phyloP scores from a whole-genome alignment of 192 early-diverging fungal species.

The Radiomyces spectabilis region DNA sequence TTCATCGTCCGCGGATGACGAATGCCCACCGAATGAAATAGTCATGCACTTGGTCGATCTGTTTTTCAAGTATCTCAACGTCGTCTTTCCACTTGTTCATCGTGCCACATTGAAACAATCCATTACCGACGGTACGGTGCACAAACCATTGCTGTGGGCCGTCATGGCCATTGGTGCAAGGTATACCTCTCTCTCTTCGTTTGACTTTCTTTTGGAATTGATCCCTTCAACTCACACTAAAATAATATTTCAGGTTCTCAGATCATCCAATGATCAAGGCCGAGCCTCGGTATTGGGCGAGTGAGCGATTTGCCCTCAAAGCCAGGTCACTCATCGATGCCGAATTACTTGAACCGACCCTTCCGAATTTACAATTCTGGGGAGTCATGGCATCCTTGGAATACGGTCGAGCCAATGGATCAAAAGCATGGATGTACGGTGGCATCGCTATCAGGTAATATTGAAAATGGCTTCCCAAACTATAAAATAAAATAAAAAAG shows the following conservation, averaged over 20 bases:
- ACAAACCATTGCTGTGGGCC: conserved; percentile 34
- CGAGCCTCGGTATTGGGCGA: conserved; percentile 39
- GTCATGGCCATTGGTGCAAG: conserved; percentile 41
- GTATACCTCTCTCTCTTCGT: too few species aligned
- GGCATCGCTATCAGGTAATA: conserved; percentile 37
- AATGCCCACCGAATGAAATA: conserved; percentile 35
- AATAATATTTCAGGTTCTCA: too few species aligned
- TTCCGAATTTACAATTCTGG: conserved; percentile 37
- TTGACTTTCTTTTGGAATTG: too few species aligned
- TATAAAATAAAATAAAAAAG: not conserved
- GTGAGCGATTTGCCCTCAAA: conserved; percentile 39
- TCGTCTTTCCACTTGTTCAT: conserved; percentile 39
- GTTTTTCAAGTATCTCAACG: conserved; percentile 40
- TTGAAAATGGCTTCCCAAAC: too few species aligned
- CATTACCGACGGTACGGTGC: conserved; percentile 34
- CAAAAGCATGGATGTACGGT: conserved; percentile 44
- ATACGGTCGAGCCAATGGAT: conserved; percentile 22
- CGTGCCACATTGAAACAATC: conserved; percentile 32
- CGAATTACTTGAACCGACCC: conserved; percentile 30
- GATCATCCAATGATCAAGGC: conserved; percentile 33
- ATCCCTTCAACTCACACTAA: too few species aligned
- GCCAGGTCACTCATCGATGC: conserved; percentile 30
- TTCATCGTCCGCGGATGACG: too few species aligned
- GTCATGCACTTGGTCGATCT: conserved; percentile 34
- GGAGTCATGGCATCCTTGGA: conserved; percentile 23